Evolutionary conservation across 768 basidiomycete genomes (phyloP).

Genomic region (Lepiota subincarnata): DNA sequence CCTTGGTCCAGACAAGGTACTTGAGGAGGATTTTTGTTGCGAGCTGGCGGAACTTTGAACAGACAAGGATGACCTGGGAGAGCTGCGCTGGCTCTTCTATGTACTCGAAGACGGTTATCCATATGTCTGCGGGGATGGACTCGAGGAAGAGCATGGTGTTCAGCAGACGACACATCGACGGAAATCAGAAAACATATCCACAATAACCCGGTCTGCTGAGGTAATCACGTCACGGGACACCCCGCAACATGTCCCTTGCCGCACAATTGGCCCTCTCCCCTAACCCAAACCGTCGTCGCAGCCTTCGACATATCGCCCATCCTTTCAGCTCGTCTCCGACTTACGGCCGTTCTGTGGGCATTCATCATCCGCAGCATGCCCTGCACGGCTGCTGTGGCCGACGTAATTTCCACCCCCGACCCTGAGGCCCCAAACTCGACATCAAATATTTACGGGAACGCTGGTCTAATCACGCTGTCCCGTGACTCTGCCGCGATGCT

Average conservation of each 20-base stretch:
- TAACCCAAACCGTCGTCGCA: no score
- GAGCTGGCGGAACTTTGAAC: constrained; percentile 21
- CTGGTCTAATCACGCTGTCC: neutral
- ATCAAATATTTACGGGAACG: neutral
- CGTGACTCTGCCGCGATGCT: constrained; percentile 2
- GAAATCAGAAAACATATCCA: constrained; percentile 12
- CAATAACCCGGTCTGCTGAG: constrained; percentile 12
- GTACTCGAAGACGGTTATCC: constrained; percentile 26
- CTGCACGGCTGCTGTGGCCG: neutral
- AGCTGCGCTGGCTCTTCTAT: constrained; percentile 18
- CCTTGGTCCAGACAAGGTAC: constrained; percentile 22
- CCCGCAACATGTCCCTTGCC: no score
- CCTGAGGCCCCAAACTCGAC: neutral
- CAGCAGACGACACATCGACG: constrained; percentile 3
- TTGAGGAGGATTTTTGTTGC: constrained; percentile 22
- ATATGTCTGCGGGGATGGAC: constrained; percentile 26
- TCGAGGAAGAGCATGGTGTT: constrained; percentile 13
- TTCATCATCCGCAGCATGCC: neutral
- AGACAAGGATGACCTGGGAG: constrained; percentile 19
- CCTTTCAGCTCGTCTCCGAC: neutral
- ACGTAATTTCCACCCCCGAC: neutral
- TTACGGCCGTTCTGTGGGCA: constrained; percentile 1
- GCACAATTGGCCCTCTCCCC: no score
- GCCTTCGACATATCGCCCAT: no score
- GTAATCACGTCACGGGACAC: neutral